phyloP scores from a whole-genome alignment of 2,329 filamentous ascomycete genomes.

The Clonostachys solani region DNA sequence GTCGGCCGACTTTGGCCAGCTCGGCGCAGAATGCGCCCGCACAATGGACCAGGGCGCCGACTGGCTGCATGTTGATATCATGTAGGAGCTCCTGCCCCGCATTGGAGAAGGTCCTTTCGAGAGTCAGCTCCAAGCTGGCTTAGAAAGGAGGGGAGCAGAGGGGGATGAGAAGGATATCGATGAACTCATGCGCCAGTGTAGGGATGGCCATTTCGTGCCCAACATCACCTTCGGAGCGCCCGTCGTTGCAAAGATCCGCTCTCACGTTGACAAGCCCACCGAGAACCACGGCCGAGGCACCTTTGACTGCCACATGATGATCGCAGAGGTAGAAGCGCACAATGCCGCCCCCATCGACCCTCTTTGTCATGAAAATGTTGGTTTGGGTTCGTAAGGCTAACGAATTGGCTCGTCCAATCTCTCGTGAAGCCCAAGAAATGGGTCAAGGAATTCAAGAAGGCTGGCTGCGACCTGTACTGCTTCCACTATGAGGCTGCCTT shows the following conservation, averaged over 20 bases:
- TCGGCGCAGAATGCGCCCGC: conserved; percentile 80
- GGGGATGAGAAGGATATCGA: background rate
- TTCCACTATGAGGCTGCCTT: conserved; percentile 98
- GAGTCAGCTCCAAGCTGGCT: background rate
- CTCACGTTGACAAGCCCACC: conserved; percentile 73
- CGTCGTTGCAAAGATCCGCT: conserved; percentile 89
- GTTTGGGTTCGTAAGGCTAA: background rate
- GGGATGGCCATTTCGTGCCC: conserved; percentile 98
- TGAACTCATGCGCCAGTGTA: conserved; percentile 22
- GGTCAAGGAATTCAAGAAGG: conserved; percentile 91
- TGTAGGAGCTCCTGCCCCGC: conserved; percentile 36
- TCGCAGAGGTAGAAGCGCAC: conserved; percentile 69
- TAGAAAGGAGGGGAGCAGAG: background rate
- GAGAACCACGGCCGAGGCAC: conserved; percentile 75
- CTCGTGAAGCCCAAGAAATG: conserved; percentile 84
- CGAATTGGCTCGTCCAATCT: no score
- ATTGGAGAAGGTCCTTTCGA: background rate
- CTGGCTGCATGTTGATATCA: conserved; percentile 94
- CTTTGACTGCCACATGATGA: conserved; percentile 99
- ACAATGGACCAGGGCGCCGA: conserved; percentile 86
- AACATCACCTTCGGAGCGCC: conserved; percentile 97
- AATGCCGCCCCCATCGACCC: background rate
- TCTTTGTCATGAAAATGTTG: background rate
- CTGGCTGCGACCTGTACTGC: conserved; percentile 97
- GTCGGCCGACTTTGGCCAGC: conserved; percentile 87